These are phyloP conservation scores for Albugo laibachii DNA, from an alignment of 352 stramenopile species.

Conservation along the genomic window DNA sequence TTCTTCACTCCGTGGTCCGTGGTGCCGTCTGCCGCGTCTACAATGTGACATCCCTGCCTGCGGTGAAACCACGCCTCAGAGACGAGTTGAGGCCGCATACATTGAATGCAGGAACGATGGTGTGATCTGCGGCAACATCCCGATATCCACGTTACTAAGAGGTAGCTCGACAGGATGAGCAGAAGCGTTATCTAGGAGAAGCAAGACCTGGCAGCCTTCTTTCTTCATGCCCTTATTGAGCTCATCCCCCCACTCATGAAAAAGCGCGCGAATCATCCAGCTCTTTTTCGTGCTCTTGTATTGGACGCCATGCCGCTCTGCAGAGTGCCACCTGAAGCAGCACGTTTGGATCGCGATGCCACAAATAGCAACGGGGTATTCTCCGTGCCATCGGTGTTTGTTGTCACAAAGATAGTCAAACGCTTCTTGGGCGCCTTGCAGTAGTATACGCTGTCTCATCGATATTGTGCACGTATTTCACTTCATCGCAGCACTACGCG, in stretches of 20 bases:
- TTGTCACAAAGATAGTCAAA: neutral
- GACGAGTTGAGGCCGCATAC: too few relatives aligned
- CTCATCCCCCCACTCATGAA: neutral
- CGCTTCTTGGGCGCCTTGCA: too few relatives aligned
- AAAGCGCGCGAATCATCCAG: constrained; percentile 4
- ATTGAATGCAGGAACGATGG: neutral
- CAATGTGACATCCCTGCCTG: too few relatives aligned
- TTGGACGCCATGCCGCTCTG: constrained; percentile 3
- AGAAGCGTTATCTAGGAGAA: constrained; percentile 1
- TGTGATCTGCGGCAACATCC: neutral
- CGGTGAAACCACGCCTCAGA: too few relatives aligned
- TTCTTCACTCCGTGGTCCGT: too few relatives aligned
- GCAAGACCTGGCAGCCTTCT: neutral
- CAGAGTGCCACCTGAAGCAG: too few relatives aligned
- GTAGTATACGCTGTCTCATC: too few relatives aligned
- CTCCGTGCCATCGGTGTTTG: constrained; percentile 1
- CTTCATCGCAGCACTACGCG: too few relatives aligned
- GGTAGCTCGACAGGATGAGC: neutral
- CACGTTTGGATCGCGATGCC: neutral
- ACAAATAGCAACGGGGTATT: constrained; percentile 3
- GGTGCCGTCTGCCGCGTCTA: too few relatives aligned
- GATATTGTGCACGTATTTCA: too few relatives aligned
- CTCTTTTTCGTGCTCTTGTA: constrained; percentile 1
- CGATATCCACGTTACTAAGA: constrained; percentile 1
- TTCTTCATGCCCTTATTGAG: constrained; percentile 1